Conservation (phyloP, 306 rosid genomes). For the Corylus heterophylla region DNA sequence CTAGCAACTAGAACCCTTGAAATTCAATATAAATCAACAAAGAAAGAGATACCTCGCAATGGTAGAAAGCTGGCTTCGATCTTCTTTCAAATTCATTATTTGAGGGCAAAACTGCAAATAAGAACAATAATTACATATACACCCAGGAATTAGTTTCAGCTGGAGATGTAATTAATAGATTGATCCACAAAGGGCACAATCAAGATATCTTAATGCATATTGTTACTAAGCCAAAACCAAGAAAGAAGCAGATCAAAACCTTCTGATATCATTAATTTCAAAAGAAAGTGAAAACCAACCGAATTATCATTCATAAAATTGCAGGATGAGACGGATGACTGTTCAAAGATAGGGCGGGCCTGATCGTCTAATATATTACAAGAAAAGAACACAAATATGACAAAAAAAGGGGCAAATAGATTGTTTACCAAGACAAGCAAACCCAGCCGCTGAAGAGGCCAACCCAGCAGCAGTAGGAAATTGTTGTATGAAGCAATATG, state of each 20-base stretch:
- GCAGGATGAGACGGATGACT: neutral
- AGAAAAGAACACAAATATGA: neutral
- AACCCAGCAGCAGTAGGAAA: too few species aligned
- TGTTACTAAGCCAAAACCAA: too few species aligned
- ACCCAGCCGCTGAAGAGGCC: conserved; percentile 96
- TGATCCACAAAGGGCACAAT: neutral
- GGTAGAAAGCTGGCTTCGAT: conserved; percentile 88
- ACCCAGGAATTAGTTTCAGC: conserved; percentile 13
- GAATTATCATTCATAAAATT: neutral
- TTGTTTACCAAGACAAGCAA: conserved; percentile 86
- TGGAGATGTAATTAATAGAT: neutral
- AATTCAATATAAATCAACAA: conserved; percentile 9
- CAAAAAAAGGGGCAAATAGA: neutral
- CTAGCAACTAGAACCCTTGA: conserved; percentile 23
- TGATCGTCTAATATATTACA: neutral
- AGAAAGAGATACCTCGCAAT: conserved; percentile 71
- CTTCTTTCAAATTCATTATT: conserved; percentile 92
- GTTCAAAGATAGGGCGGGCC: neutral
- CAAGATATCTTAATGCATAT: neutral
- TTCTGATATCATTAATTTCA: too few species aligned
- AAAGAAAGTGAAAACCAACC: neutral
- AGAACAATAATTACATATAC: conserved; percentile 15
- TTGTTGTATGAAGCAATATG: too few species aligned
- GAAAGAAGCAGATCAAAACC: too few species aligned
- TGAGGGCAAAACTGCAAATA: conserved; percentile 75